Conservation (phyloP, 768 basidiomycete genomes). For the Lactarius sp. region DNA sequence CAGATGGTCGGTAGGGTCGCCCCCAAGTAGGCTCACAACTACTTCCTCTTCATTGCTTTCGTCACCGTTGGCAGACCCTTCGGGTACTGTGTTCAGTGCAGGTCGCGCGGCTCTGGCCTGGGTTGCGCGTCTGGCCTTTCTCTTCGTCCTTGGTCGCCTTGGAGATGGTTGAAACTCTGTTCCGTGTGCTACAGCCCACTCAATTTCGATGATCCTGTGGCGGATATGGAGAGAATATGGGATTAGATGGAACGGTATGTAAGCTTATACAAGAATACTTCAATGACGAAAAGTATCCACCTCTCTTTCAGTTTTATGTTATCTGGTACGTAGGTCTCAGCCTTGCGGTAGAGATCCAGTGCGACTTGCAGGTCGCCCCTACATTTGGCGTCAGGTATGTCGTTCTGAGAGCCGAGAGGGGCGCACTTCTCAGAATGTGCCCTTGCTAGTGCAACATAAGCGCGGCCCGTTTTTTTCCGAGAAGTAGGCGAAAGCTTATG, state of each 20-base stretch:
- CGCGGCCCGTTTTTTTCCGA: conserved; percentile 76
- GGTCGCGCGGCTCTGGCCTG: background rate
- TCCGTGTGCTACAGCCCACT: conserved; percentile 67
- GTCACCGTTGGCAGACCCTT: background rate
- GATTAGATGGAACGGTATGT: conserved; percentile 26
- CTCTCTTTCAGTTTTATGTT: conserved; percentile 83
- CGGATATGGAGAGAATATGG: conserved; percentile 28
- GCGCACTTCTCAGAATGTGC: conserved; percentile 76
- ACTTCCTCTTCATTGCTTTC: conserved; percentile 29
- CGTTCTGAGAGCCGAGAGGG: background rate
- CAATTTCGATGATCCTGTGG: conserved; percentile 73
- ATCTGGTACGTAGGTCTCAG: conserved; percentile 79
- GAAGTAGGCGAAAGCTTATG: conserved; percentile 66
- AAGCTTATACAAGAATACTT: conserved; percentile 49
- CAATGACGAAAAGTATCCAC: conserved; percentile 71
- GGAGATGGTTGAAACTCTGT: conserved; percentile 56
- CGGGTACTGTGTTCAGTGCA: conserved; percentile 24
- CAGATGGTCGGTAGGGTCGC: background rate
- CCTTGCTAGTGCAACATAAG: conserved; percentile 79
- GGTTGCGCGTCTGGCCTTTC: conserved; percentile 28
- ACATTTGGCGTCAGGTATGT: background rate
- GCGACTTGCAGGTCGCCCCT: conserved; percentile 81
- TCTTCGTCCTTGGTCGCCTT: conserved; percentile 40
- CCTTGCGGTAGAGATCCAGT: conserved; percentile 76
- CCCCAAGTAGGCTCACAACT: conserved; percentile 21